phyloP scores from a whole-genome alignment of 2,329 filamentous ascomycete genomes.

The Penicillium sumatraense region DNA sequence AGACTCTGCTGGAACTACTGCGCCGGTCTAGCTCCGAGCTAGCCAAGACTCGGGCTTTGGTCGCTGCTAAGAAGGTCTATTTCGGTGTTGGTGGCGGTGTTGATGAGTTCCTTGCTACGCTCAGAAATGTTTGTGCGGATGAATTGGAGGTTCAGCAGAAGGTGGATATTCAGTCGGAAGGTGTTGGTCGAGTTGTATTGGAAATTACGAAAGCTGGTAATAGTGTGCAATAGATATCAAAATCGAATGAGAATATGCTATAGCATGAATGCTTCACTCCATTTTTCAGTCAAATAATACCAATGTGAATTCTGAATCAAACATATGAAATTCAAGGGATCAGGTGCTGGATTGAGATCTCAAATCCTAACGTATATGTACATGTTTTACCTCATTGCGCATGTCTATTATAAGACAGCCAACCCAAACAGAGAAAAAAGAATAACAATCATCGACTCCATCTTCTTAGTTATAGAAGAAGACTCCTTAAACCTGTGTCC shows the following conservation, averaged over 20 bases:
- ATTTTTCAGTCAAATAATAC: not conserved
- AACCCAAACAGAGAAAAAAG: conserved; percentile 21
- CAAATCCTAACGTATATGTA: conserved; percentile 41
- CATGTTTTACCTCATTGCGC: conserved; percentile 32
- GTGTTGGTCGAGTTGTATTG: conserved; percentile 50
- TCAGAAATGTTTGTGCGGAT: conserved; percentile 32
- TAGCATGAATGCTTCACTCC: not conserved
- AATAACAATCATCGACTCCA: conserved; percentile 19
- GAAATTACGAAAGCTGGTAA: conserved; percentile 33
- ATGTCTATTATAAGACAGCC: conserved; percentile 29
- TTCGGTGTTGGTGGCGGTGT: conserved; percentile 70
- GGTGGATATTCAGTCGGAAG: conserved; percentile 45
- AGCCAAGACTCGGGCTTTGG: conserved; percentile 52
- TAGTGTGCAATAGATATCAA: conserved; percentile 1
- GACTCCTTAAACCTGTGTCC: conserved; percentile 50
- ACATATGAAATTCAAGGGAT: conserved; percentile 33
- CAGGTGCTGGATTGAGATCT: conserved; percentile 31
- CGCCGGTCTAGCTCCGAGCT: conserved; percentile 37
- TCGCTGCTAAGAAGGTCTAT: conserved; percentile 69
- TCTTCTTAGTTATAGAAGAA: conserved; percentile 48
- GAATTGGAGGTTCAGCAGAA: conserved; percentile 36
- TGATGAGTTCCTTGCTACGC: conserved; percentile 57
- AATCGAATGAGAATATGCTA: not conserved
- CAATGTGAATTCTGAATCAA: conserved; percentile 5
- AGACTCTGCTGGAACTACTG: conserved; percentile 57